Evolutionary conservation across 1,284 basidiomycete species (phyloP).

Genomic region (Pseudozyma thailandica): DNA sequence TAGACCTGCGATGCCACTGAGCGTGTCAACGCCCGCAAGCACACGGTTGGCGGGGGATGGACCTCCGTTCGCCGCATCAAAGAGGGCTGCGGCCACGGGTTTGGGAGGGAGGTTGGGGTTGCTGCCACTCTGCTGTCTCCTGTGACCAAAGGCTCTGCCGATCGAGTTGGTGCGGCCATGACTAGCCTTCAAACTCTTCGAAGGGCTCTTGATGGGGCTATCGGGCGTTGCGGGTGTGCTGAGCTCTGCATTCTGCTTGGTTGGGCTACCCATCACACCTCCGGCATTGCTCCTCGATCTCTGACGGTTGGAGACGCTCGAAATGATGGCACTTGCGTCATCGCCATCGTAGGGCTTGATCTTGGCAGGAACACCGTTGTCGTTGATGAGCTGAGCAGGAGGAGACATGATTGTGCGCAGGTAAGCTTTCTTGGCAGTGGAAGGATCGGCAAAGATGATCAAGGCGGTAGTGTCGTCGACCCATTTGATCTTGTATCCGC

Average conservation of each 20-base stretch:
- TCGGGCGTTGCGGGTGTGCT: constrained; percentile 26
- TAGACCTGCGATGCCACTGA: constrained; percentile 47
- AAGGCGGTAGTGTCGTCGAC: constrained; percentile 93
- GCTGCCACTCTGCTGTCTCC: constrained; percentile 53
- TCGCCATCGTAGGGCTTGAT: constrained; percentile 93
- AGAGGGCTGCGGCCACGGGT: constrained; percentile 61
- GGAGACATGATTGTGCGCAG: constrained; percentile 79
- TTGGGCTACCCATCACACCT: constrained; percentile 33
- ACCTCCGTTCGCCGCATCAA: constrained; percentile 62
- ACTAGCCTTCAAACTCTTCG: constrained; percentile 18
- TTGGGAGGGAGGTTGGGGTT: constrained; percentile 59
- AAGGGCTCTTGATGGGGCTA: constrained; percentile 25
- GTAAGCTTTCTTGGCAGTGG: constrained; percentile 88
- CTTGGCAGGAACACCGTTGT: constrained; percentile 69
- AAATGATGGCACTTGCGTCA: constrained; percentile 89
- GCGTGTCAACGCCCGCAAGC: constrained; percentile 40
- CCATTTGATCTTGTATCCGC: constrained; percentile 99
- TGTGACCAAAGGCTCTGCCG: constrained; percentile 42
- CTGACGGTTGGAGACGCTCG: constrained; percentile 78
- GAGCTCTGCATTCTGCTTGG: constrained; percentile 41
- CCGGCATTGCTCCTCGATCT: constrained; percentile 61
- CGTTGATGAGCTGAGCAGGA: constrained; percentile 71
- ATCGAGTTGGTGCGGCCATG: constrained; percentile 44
- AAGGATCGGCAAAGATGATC: constrained; percentile 83
- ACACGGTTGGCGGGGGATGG: constrained; percentile 59